Base-by-base conservation (phyloP, 805 yeast species). In the Candida insectalens region DNA sequence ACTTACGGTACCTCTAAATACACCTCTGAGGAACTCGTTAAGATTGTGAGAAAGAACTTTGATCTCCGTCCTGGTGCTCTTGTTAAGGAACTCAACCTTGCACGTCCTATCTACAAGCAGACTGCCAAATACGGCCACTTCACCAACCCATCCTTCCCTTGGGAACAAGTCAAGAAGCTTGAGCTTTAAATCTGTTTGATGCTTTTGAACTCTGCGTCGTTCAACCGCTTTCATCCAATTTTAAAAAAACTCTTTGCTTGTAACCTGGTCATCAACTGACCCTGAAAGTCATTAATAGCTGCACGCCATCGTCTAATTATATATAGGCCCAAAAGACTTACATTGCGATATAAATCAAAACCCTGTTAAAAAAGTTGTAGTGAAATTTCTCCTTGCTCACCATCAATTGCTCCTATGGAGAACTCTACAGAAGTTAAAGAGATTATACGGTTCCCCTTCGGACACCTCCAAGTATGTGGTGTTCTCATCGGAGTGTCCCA, bases 41-140 rank as follows among this genome's bases (percentile, higher is more conserved):
- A 69, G 45, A 85, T 92, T 62, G 82, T 92, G 68, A 72, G 76
- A 63, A 77, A 83, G 68, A 92, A 92, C 83, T 92, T 92, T 58
- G 97, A 92, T 68, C 75, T 92, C 62, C 89, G 98, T 77, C 99
- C 99, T 45, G 99, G 99, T 84, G 92, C 83, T 53, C 77, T 92
- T 65, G 99, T 92, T 60, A 84, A 70, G 65, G 96, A 88, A 65
- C 78, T 92, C 59, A 92, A 92, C 63, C 77, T 92, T 61, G 98
- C 98, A 47, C 85, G 96, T 71, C 99, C 99, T 66, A 92, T 92
- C 67, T 92, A 92, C 77, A 77, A 85, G 73, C 83, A 89, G 81
- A 92, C 99, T 53, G 99, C 99, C 55, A 82, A 95, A 37, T 89
- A 92, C 67, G 99, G 99, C 62, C 99, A 92, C 71, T 92, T 92